Evolutionary conservation across 108 stramenopile species (phyloP).

Genomic region (Cyclotella cryptica): DNA sequence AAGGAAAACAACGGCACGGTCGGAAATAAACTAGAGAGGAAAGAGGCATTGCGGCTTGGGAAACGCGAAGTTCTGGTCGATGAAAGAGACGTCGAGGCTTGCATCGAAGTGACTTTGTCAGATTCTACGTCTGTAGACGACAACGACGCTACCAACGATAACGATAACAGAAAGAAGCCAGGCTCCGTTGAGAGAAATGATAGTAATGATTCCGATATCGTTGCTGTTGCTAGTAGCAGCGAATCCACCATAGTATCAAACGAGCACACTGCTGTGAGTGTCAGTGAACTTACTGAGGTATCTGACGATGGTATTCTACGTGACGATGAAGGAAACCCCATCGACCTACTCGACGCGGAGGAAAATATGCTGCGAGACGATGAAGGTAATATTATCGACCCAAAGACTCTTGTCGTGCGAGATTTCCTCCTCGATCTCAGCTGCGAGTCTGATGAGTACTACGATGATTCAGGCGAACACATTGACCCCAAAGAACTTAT

Average conservation of each 20-base stretch:
- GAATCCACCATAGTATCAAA: constrained; percentile 7
- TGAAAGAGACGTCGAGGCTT: not conserved
- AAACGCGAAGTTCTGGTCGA: constrained; percentile 5
- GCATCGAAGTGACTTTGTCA: constrained; percentile 10
- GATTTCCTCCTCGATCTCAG: constrained; percentile 32
- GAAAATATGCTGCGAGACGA: constrained; percentile 41
- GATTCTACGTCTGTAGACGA: constrained; percentile 8
- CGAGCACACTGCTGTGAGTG: constrained; percentile 3
- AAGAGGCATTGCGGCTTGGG: not conserved
- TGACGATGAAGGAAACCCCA: constrained; percentile 43
- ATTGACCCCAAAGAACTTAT: constrained; percentile 25
- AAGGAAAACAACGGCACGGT: not conserved
- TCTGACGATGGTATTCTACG: constrained; percentile 38
- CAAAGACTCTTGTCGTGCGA: constrained; percentile 32
- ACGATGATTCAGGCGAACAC: constrained; percentile 27
- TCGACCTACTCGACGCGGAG: constrained; percentile 34
- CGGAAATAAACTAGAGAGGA: not conserved
- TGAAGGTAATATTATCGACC: constrained; percentile 42
- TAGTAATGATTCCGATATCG: not conserved
- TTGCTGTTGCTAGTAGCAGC: constrained; percentile 12
- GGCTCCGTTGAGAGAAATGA: not conserved
- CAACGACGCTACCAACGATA: not conserved
- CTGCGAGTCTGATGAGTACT: constrained; percentile 31
- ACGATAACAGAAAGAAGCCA: not conserved
- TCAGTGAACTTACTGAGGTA: constrained; percentile 21